Evolutionary conservation across 208 protist species (phyloP).

Genomic region (Angomonas deanei): DNA sequence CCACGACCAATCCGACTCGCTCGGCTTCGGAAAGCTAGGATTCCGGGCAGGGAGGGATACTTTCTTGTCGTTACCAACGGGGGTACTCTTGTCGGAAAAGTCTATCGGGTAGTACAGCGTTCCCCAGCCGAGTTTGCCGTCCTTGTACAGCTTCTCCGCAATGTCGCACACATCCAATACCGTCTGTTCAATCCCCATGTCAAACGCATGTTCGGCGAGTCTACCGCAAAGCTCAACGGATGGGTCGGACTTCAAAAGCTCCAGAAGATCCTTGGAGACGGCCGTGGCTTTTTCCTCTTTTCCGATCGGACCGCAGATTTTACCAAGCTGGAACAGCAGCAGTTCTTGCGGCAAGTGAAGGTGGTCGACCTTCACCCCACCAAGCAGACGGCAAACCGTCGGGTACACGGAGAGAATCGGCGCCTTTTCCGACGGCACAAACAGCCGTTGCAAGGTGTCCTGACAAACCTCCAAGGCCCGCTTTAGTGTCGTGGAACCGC

Average conservation of each 20-base stretch:
- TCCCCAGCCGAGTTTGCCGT: conserved; percentile 72
- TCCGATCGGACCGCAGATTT: conserved; percentile 28
- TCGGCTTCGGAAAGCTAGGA: conserved; percentile 23
- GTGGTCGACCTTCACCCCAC: conserved; percentile 16
- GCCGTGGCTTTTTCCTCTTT: conserved; percentile 29
- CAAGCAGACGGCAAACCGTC: conserved; percentile 42
- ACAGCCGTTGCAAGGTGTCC: conserved; percentile 38
- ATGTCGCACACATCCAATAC: conserved; percentile 65
- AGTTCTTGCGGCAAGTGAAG: conserved; percentile 58
- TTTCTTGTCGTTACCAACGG: background rate
- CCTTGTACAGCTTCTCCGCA: conserved; percentile 58
- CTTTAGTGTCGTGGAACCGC: conserved; percentile 39
- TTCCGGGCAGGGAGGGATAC: background rate
- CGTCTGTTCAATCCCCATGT: conserved; percentile 51
- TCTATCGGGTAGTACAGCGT: conserved; percentile 14
- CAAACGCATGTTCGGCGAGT: conserved; percentile 41
- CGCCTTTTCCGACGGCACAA: conserved; percentile 33
- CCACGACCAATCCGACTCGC: conserved; percentile 53
- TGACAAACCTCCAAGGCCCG: conserved; percentile 46
- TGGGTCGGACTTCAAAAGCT: conserved; percentile 51
- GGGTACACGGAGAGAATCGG: conserved; percentile 48
- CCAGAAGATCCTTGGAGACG: conserved; percentile 42
- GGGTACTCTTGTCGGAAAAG: background rate
- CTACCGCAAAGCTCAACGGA: conserved; percentile 75
- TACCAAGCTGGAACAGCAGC: conserved; percentile 58